Evolutionary conservation across 257 asterid species (phyloP), one percentile per base, ranked within the genome.

Genomic region (Gardenia jasminoides): DNA sequence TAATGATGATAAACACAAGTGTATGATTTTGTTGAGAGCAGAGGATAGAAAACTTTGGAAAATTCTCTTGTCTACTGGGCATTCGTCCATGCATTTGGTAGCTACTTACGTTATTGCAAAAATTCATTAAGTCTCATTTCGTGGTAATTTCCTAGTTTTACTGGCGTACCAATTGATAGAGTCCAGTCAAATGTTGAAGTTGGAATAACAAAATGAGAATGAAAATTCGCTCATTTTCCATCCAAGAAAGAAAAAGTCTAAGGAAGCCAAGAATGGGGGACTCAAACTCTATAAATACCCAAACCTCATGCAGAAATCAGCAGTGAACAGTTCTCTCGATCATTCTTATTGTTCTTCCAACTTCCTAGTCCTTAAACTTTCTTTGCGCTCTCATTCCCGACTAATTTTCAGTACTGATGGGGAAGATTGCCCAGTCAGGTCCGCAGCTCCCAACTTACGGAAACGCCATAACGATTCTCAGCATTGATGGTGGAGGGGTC

Each of bases 401-500:
- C 41, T 36, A 36, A 36, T 36, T 2, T 36, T 36, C 41, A 36
- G 41, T 5, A 36, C 41, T 5, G 41, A 36, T 36, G 41, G 41
- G 4, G 41, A 36, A 36, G 41, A 36, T 5, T 36, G 41, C 65
- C 3, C 17, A 62, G 46, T 50, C 79, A 48, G 46, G 16, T 17
- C 20, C 86, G 15, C 86, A 87, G 75, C 82, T 89, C 33, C 88
- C 88, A 65, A 79, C 80, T 20, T 75, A 79, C 31, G 91, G 91
- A 26, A 83, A 87, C 2, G 20, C 81, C 11, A 80, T 87, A n/a
- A 89, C 91, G 1, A 66, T 89, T 75, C 86, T 89, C 47, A 87
- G 91, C 76, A 86, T 89, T 7, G 92, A 89, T 67, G 92, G 92
- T 7, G 92, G 92, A 33, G 92, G 92, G n/a, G 70, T 89, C 68